Evolutionary conservation across 108 stramenopile genomes (phyloP).

Genomic region (Nannochloropsis salina): DNA sequence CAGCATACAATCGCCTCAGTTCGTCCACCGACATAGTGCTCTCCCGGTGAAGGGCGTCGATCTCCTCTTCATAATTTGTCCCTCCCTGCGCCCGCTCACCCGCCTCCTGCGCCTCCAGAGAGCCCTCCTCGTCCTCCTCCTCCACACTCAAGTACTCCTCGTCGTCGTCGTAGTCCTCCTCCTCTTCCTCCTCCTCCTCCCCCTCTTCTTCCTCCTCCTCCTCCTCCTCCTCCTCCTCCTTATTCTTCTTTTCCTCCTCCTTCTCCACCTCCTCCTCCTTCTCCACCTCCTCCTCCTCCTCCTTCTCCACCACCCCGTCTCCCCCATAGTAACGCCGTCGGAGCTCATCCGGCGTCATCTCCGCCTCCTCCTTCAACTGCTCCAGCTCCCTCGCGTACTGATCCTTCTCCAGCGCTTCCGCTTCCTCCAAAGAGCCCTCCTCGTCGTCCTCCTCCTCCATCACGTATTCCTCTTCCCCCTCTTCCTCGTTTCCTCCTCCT

Average conservation of each 20-base stretch:
- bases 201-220: conserved; percentile 37
- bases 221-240: conserved; percentile 53
- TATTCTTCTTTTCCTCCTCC: conserved; percentile 14
- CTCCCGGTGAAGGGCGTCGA: conserved; percentile 32
- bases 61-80: not conserved
- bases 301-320: not conserved
- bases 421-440: not conserved
- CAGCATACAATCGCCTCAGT: conserved; percentile 29
- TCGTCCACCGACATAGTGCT: conserved; percentile 51
- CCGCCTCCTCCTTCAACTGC: conserved; percentile 46
- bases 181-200: conserved; percentile 14
- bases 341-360: conserved; percentile 52
- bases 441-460: not conserved
- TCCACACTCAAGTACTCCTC: conserved; percentile 22
- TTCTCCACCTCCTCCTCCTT: conserved; percentile 22
- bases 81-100: conserved; percentile 18
- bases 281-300: conserved; percentile 21
- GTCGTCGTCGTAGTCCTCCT: conserved; percentile 3
- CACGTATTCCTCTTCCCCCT: not conserved
- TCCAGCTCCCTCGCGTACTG: conserved; percentile 36
- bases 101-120: not conserved
- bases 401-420: not conserved
- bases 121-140: conserved; percentile 32
- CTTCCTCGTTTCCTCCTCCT: not conserved
- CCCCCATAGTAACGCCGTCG: conserved; percentile 26